A percentile compares a stretch with the other conserved stretches of the same genome.
phyloP scores from a whole-genome alignment of 2,329 filamentous ascomycete genomes.

The Xylaria sp. region DNA sequence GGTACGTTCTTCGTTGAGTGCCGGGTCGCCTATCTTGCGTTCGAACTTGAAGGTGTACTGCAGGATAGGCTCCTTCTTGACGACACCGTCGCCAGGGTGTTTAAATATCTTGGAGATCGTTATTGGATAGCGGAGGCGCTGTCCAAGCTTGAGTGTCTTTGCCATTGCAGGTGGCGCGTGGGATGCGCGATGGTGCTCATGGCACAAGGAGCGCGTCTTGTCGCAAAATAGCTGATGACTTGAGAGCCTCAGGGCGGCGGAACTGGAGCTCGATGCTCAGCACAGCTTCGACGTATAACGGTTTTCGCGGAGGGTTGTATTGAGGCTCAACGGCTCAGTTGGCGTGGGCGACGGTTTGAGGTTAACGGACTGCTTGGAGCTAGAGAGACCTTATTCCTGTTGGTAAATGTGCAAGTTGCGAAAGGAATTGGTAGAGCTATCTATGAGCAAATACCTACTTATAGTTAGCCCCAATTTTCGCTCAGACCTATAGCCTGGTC shows the following conservation, averaged over 20 bases:
- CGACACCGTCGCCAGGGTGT: conserved; percentile 76
- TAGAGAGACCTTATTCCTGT: background rate
- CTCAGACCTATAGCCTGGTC: background rate
- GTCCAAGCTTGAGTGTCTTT: conserved; percentile 63
- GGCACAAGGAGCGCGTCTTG: conserved; percentile 37
- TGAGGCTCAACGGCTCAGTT: background rate
- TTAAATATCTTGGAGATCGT: conserved; percentile 88
- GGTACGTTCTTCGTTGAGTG: conserved; percentile 68
- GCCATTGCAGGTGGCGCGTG: conserved; percentile 49
- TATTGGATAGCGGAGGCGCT: conserved; percentile 87
- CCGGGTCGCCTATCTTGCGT: conserved; percentile 77
- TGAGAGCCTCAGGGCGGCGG: conserved; percentile 9
- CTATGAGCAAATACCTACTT: conserved; percentile 13
- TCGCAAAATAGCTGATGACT: conserved; percentile 28
- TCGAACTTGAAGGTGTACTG: conserved; percentile 87
- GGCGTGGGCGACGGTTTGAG: background rate
- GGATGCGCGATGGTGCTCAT: conserved; percentile 40
- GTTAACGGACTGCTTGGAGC: too few relatives aligned
- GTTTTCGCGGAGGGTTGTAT: background rate
- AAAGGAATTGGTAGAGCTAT: conserved; percentile 15
- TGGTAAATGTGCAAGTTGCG: conserved; percentile 11
- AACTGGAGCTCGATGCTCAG: conserved; percentile 4
- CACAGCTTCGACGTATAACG: conserved; percentile 3
- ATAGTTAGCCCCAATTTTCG: conserved; percentile 13
- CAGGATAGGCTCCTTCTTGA: conserved; percentile 80